Conservation (phyloP, 2,329 filamentous ascomycete species). For the Diaporthe sp. region DNA sequence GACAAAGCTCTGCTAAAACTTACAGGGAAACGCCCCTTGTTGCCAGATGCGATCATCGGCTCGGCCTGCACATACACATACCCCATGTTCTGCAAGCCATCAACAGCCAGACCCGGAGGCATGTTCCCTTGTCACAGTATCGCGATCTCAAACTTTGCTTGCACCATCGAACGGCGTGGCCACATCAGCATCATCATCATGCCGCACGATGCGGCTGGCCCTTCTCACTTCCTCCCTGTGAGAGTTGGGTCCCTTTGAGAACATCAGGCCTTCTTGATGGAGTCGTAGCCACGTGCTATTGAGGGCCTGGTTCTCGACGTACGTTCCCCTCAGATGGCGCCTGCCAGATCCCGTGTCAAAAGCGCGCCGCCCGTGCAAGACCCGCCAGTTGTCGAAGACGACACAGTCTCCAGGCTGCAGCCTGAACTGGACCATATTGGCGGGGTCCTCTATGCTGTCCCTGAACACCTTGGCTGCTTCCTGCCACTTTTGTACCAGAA, state of each 20-base stretch:
- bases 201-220: neutral
- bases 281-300: conserved; percentile 45
- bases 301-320: conserved; percentile 70
- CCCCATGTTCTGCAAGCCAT: neutral
- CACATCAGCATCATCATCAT: no score
- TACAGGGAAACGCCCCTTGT: neutral
- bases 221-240: neutral
- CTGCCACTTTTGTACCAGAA: conserved; percentile 61
- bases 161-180: neutral
- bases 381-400: conserved; percentile 87
- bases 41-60: neutral
- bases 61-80: neutral
- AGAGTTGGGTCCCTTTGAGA: neutral
- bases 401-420: conserved; percentile 88
- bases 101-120: neutral
- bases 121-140: neutral
- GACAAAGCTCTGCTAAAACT: neutral
- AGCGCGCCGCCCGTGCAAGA: conserved; percentile 83
- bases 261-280: neutral
- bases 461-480: conserved; percentile 69
- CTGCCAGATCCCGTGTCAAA: conserved; percentile 79
- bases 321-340: conserved; percentile 88
- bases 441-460: conserved; percentile 66
- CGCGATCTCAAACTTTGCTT: neutral
- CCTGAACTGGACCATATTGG: conserved; percentile 77